phyloP scores from a whole-genome alignment of 2,329 filamentous ascomycete species.

The Arthrobotrys musiformis region DNA sequence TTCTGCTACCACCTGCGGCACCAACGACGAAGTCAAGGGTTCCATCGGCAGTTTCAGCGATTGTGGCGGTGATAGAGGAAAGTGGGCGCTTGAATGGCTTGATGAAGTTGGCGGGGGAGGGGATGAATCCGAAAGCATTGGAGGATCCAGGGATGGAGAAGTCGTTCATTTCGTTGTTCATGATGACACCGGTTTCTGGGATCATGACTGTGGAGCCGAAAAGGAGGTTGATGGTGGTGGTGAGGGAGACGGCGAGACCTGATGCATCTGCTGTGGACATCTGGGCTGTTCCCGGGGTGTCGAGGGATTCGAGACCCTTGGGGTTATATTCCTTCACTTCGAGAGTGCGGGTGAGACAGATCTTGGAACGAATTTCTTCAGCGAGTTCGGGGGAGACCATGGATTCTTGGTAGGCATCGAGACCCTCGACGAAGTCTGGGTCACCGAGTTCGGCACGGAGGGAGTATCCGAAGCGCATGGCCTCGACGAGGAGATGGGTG shows the following conservation, averaged over 20 bases:
- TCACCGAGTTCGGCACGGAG: slow-evolving; percentile 83
- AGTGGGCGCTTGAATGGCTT: slow-evolving; percentile 73
- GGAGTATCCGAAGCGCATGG: slow-evolving; percentile 89
- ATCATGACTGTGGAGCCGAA: slow-evolving; percentile 74
- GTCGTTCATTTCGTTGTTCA: slow-evolving; percentile 74
- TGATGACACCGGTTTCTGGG: slow-evolving; percentile 76
- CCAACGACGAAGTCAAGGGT: slow-evolving; percentile 71
- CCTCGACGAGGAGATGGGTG: slow-evolving; percentile 85
- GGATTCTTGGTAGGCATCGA: slow-evolving; percentile 72
- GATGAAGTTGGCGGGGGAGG: slow-evolving; percentile 73
- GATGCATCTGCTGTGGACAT: slow-evolving; percentile 69
- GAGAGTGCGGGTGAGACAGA: slow-evolving; percentile 77
- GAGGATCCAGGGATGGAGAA: slow-evolving; percentile 73
- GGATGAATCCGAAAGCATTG: slow-evolving; percentile 75
- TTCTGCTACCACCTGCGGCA: slow-evolving; percentile 73
- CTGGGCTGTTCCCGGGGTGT: slow-evolving; percentile 70
- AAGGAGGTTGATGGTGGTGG: slow-evolving; percentile 74
- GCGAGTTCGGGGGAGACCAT: slow-evolving; percentile 75
- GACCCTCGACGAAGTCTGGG: slow-evolving; percentile 75
- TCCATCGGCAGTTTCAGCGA: slow-evolving; percentile 71
- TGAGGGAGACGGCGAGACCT: slow-evolving; percentile 73
- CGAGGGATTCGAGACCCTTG: slow-evolving; percentile 71
- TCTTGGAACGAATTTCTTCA: slow-evolving; percentile 71
- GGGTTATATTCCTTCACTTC: slow-evolving; percentile 81
- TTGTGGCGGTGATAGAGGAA: slow-evolving; percentile 73